A percentile compares a stretch with the other conserved stretches of the same genome.
Evolutionary conservation across 2,329 filamentous ascomycete species (phyloP).

Genomic region (Aspergillus pseudotamarii): DNA sequence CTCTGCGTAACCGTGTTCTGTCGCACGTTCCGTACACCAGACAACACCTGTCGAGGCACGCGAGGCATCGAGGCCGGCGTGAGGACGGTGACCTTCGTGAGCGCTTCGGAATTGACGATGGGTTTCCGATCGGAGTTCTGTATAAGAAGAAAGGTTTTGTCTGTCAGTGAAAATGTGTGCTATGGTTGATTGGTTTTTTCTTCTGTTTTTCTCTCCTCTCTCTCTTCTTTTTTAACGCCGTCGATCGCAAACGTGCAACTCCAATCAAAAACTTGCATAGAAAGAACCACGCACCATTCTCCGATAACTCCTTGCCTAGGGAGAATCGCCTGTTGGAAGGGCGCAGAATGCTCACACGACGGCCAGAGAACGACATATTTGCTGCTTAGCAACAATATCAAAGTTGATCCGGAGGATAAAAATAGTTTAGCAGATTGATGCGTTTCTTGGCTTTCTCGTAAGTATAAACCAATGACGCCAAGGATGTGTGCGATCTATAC

Average conservation of each 20-base stretch:
- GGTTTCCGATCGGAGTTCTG: conserved; percentile 80
- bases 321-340: conserved; percentile 45
- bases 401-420: not conserved
- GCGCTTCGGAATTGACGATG: conserved; percentile 87
- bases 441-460: conserved; percentile 6
- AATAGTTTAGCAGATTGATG: not conserved
- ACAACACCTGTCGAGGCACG: conserved; percentile 91
- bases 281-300: conserved; percentile 43
- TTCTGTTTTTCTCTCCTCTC: not conserved
- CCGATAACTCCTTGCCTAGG: conserved; percentile 46
- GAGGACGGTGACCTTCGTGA: conserved; percentile 87
- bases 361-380: conserved; percentile 51
- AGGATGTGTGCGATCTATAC: not conserved
- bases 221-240: too few species aligned
- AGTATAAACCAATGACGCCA: not conserved
- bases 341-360: conserved; percentile 48
- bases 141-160: not conserved
- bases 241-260: not conserved
- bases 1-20: conserved; percentile 85
- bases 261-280: not conserved
- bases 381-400: not conserved
- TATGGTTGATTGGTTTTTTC: not conserved
- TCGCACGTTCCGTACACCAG: conserved; percentile 72
- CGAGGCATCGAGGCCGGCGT: conserved; percentile 86
- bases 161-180: conserved; percentile 8